phyloP scores from a whole-genome alignment of 306 rosid species.

The Nissolia schottii region DNA sequence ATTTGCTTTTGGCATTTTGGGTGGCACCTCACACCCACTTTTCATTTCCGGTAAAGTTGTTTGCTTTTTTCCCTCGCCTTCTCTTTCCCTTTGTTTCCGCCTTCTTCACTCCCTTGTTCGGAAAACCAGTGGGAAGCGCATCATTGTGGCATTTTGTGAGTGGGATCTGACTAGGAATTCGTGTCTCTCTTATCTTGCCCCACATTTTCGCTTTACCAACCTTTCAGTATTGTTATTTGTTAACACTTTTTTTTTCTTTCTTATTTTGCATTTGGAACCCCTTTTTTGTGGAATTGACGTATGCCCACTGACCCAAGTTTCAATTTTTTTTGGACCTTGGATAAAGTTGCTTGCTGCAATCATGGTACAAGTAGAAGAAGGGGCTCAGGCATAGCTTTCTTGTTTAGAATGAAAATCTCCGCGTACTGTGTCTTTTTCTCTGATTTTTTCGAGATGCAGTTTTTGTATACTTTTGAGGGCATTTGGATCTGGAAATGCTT shows the following conservation, averaged over 20 bases:
- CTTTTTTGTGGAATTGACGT: slow-evolving; percentile 28
- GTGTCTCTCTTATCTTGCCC: slow-evolving; percentile 6
- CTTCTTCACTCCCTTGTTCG: slow-evolving; percentile 1
- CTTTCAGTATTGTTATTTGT: slow-evolving; percentile 21
- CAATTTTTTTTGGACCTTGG: slow-evolving; percentile 22
- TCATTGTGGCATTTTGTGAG: slow-evolving; percentile 20
- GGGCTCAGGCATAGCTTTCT: slow-evolving; percentile 10
- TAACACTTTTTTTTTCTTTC: background rate
- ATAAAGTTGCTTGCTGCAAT: slow-evolving; percentile 30
- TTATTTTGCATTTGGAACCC: slow-evolving; percentile 15
- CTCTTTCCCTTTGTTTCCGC: background rate
- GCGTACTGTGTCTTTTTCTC: slow-evolving; percentile 14
- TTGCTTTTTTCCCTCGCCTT: slow-evolving; percentile 12
- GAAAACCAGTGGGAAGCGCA: background rate
- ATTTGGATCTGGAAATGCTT: slow-evolving; percentile 45
- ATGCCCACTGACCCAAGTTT: slow-evolving; percentile 27
- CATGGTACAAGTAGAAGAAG: slow-evolving; percentile 16
- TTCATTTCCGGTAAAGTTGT: slow-evolving; percentile 37
- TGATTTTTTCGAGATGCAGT: slow-evolving; percentile 13
- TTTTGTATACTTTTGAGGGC: slow-evolving; percentile 26
- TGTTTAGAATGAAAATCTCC: background rate
- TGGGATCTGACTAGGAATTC: slow-evolving; percentile 34
- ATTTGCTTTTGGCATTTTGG: slow-evolving; percentile 25
- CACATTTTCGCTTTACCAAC: slow-evolving; percentile 28
- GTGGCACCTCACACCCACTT: slow-evolving; percentile 16